phyloP scores from a whole-genome alignment of 306 rosid species.

The Dryas octopetala region DNA sequence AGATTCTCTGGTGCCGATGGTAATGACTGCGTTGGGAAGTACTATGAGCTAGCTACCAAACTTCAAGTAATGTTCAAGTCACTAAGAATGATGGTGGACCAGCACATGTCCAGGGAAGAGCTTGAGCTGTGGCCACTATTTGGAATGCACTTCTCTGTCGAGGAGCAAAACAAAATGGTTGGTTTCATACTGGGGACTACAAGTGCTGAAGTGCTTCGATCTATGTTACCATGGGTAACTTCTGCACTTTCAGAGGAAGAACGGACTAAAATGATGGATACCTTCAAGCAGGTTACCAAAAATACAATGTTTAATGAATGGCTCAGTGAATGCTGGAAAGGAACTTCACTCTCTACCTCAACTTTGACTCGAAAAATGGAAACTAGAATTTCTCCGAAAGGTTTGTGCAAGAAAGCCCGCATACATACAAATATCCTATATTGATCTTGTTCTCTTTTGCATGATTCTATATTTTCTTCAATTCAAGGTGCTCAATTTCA shows the following conservation, averaged over 20 bases:
- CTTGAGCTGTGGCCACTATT: constrained; percentile 83
- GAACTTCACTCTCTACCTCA: constrained; percentile 49
- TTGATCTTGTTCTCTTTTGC: constrained; percentile 9
- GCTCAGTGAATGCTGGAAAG: constrained; percentile 77
- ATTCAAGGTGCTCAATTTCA: constrained; percentile 47
- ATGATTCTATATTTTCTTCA: constrained; percentile 19
- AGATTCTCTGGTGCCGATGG: constrained; percentile 32
- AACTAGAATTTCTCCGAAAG: constrained; percentile 45
- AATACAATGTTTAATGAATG: constrained; percentile 89
- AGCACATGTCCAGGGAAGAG: constrained; percentile 81
- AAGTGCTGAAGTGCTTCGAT: constrained; percentile 80
- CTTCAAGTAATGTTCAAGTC: constrained; percentile 83
- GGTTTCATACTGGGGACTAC: constrained; percentile 87
- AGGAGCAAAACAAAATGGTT: constrained; percentile 81
- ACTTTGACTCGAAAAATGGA: constrained; percentile 40
- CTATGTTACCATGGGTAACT: constrained; percentile 89
- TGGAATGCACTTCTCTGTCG: constrained; percentile 75
- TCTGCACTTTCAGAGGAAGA: constrained; percentile 80
- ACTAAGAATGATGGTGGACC: constrained; percentile 67
- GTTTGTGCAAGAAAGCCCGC: constrained; percentile 27
- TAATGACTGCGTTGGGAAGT: constrained; percentile 50
- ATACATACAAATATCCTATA: background rate
- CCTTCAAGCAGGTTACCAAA: constrained; percentile 78
- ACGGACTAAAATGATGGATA: constrained; percentile 70
- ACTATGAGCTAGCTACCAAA: constrained; percentile 70